Evolutionary conservation across 1,139 yeast genomes (phyloP).

Genomic region (Yamadazyma jaroonii): DNA sequence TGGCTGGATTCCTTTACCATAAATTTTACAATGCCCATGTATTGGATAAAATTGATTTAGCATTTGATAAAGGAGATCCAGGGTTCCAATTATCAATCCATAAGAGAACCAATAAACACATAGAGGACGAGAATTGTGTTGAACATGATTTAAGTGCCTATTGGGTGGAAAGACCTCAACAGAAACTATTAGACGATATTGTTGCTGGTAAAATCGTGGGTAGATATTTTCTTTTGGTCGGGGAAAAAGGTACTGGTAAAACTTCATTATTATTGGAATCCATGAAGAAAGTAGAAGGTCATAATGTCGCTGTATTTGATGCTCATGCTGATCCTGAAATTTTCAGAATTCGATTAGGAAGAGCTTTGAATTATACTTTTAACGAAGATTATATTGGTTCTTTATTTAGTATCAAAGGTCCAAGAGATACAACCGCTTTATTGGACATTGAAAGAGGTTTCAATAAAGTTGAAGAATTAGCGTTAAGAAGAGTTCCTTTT

Average conservation of each 20-base stretch:
- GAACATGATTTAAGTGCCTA: slow-evolving; percentile 25
- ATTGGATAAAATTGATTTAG: slow-evolving; percentile 58
- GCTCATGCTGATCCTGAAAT: slow-evolving; percentile 89
- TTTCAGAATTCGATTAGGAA: slow-evolving; percentile 71
- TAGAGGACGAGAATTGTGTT: slow-evolving; percentile 20
- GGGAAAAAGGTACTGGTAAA: slow-evolving; percentile 88
- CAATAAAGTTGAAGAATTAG: slow-evolving; percentile 71
- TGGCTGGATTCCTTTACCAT: slow-evolving; percentile 73
- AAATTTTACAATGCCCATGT: slow-evolving; percentile 59
- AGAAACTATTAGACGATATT: slow-evolving; percentile 60
- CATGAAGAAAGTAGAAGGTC: slow-evolving; percentile 62
- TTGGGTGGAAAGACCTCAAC: slow-evolving; percentile 75
- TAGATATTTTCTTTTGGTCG: slow-evolving; percentile 68
- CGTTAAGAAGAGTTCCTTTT: slow-evolving; percentile 44
- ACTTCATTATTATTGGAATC: slow-evolving; percentile 71
- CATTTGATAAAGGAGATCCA: slow-evolving; percentile 69
- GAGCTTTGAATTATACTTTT: slow-evolving; percentile 69
- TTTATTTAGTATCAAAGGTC: slow-evolving; percentile 78
- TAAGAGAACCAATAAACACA: slow-evolving; percentile 33
- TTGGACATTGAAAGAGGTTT: slow-evolving; percentile 83
- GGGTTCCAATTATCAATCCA: slow-evolving; percentile 59
- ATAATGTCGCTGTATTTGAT: slow-evolving; percentile 69
- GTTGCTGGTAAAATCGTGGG: slow-evolving; percentile 63
- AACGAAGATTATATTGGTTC: slow-evolving; percentile 84
- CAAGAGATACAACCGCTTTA: slow-evolving; percentile 80